Percentiles rank a stretch among this genome's conserved stretches.
These are phyloP conservation scores for Coemansia sp. DNA, from an alignment of 192 early-diverging fungal genomes.

Conservation along the genomic window DNA sequence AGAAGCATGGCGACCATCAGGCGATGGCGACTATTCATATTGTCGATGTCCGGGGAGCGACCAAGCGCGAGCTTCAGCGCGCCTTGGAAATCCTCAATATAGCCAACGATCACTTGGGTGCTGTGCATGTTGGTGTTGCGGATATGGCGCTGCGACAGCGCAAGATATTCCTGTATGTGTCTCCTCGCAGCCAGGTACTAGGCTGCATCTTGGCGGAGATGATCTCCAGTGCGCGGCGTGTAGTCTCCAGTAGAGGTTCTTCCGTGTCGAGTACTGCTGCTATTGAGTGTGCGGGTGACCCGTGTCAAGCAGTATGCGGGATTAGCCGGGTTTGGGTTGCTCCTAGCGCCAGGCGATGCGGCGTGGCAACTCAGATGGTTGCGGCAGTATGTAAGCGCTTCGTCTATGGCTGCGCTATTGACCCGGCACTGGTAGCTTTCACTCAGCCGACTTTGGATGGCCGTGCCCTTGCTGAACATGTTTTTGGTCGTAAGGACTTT, in stretches of 20 bases:
- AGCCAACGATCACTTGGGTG: conserved; percentile 55
- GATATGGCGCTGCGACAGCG: conserved; percentile 27
- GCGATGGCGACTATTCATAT: conserved; percentile 11
- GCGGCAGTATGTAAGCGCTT: conserved; percentile 44
- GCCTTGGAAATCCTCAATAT: conserved; percentile 42
- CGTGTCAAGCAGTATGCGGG: conserved; percentile 44
- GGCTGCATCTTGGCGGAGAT: conserved; percentile 58
- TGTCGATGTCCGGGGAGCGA: conserved; percentile 19
- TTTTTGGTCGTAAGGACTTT: conserved; percentile 57
- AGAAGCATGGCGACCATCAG: neutral
- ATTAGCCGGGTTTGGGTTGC: conserved; percentile 63
- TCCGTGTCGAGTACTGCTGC: neutral
- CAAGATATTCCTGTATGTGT: conserved; percentile 53
- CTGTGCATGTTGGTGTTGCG: conserved; percentile 15
- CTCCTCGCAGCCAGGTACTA: conserved; percentile 22
- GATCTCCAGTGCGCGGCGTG: conserved; percentile 28
- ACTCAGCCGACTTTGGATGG: conserved; percentile 61
- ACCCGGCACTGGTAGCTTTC: conserved; percentile 46
- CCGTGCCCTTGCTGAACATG: conserved; percentile 46
- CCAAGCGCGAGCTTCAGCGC: conserved; percentile 32
- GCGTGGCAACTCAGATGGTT: conserved; percentile 49
- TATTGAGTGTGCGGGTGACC: neutral
- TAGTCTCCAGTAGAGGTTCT: conserved; percentile 6
- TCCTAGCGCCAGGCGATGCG: conserved; percentile 43
- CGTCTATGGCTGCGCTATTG: conserved; percentile 50